Evolutionary conservation across 2,329 filamentous ascomycete genomes (phyloP).

Genomic region (Nemania sp.): DNA sequence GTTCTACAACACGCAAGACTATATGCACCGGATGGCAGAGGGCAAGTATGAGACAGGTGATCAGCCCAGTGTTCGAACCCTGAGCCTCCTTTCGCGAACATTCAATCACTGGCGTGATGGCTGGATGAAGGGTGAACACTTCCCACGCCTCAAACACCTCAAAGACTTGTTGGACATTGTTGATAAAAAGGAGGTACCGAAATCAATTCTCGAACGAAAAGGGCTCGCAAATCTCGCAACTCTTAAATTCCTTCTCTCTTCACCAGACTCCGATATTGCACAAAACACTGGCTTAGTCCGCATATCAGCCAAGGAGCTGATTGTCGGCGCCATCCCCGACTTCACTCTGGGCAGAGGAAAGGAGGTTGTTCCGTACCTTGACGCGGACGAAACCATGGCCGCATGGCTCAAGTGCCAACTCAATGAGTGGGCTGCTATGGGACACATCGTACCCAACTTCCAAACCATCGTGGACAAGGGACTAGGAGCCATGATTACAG

Average conservation of each 20-base stretch:
- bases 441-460: conserved; percentile 23
- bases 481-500: conserved; percentile 7
- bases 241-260: conserved; percentile 17
- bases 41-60: conserved; percentile 13
- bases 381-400: conserved; percentile 18
- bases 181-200: conserved; percentile 6
- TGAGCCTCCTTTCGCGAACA: conserved; percentile 20
- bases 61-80: conserved; percentile 18
- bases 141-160: conserved; percentile 20
- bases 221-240: conserved; percentile 21
- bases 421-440: conserved; percentile 16
- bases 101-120: conserved; percentile 27
- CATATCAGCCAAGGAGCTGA: conserved; percentile 15
- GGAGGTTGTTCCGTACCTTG: conserved; percentile 19
- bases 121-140: conserved; percentile 22
- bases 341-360: conserved; percentile 24
- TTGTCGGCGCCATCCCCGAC: conserved; percentile 22
- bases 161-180: conserved; percentile 13
- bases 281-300: conserved; percentile 16
- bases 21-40: conserved; percentile 26
- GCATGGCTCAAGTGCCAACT: conserved; percentile 22
- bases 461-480: conserved; percentile 20
- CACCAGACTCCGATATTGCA: conserved; percentile 12
- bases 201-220: conserved; percentile 20
- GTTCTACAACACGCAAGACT: conserved; percentile 23